Evolutionary conservation across 2,329 filamentous ascomycete species (phyloP), one percentile per base, ranked within the genome.

Genomic region (Stemphylium lycopersici): DNA sequence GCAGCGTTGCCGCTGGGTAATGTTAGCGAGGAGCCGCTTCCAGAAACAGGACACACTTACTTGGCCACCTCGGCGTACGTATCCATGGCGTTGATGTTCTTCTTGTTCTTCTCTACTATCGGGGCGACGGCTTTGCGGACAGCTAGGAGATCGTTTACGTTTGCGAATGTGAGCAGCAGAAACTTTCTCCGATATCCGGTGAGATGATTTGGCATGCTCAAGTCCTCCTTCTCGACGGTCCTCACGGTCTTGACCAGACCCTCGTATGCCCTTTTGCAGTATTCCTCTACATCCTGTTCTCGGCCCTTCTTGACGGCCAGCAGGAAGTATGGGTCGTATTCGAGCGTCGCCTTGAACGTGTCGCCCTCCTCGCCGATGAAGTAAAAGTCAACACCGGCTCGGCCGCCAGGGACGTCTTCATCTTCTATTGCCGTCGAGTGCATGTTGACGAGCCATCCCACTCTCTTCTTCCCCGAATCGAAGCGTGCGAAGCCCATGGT

Each of bases 301-400:
- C 87, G 87, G 6, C 92, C 91, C 70, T 88, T 90, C 76, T 92
- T 95, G 47, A 93, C 90, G 0, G 93, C 93, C 48, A 99, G 86
- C 56, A 99, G 78, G 67, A 99, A 96, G 79, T 99, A 99, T 0
- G 95, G 95, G 66, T 98, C 92, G 74, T 96, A 98, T 78, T 96
- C 91, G 61, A 99, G 79, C 0, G 93, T 97, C 10, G 95, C 93
- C 75, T 99, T 99, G 83, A 99, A 99, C 4, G 90, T 93, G 43
- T 88, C 86, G 12, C 91, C 87, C 52, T 96, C 90, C 41, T 77
- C 74, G 52, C 70, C 74, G 54, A 99, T 89, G 77, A 99, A 99
- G 80, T 97, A 99, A 77, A 92, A 97, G 78, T 99, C 95, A 52
- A 99, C 86, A 7, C 91, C 95, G 1, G 95, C 90, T 61, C 91